phyloP scores from a whole-genome alignment of 1,284 basidiomycete genomes.

The Heterobasidion annosum region DNA sequence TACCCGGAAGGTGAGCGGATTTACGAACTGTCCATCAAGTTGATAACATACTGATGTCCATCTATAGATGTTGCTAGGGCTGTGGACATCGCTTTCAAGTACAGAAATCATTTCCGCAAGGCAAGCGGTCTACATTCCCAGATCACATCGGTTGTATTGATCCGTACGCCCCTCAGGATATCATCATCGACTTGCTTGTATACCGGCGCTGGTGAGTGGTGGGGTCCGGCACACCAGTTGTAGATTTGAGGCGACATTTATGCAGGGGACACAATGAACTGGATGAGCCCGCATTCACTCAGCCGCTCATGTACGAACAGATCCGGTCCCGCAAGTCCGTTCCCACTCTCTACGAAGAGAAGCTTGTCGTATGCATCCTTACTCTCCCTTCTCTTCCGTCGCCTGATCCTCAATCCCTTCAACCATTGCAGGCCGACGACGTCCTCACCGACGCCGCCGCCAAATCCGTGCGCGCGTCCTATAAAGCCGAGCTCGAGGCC shows the following conservation, averaged over 20 bases:
- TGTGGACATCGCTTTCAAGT: conserved; percentile 74
- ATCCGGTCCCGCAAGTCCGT: conserved; percentile 72
- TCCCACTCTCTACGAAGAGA: conserved; percentile 74
- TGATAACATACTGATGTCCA: background rate
- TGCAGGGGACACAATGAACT: conserved; percentile 80
- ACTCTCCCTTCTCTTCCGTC: background rate
- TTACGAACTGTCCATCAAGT: background rate
- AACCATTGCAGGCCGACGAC: conserved; percentile 37
- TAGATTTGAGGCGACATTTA: background rate
- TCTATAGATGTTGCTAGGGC: conserved; percentile 65
- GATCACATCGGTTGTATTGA: background rate
- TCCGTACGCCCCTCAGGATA: conserved; percentile 37
- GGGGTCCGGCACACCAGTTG: background rate
- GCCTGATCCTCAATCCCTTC: background rate
- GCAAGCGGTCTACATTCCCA: conserved; percentile 16
- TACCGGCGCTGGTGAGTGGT: conserved; percentile 68
- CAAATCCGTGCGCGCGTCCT: conserved; percentile 37
- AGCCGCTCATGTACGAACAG: conserved; percentile 84
- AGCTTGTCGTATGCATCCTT: conserved; percentile 47
- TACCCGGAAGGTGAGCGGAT: conserved; percentile 63
- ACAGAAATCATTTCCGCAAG: conserved; percentile 78
- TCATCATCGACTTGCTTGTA: conserved; percentile 82
- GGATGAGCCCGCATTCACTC: conserved; percentile 86
- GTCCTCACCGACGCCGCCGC: conserved; percentile 44
- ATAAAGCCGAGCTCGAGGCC: conserved; percentile 54